phyloP scores from a whole-genome alignment of 2,329 filamentous ascomycete genomes.

The Lasiodiplodia sp. region DNA sequence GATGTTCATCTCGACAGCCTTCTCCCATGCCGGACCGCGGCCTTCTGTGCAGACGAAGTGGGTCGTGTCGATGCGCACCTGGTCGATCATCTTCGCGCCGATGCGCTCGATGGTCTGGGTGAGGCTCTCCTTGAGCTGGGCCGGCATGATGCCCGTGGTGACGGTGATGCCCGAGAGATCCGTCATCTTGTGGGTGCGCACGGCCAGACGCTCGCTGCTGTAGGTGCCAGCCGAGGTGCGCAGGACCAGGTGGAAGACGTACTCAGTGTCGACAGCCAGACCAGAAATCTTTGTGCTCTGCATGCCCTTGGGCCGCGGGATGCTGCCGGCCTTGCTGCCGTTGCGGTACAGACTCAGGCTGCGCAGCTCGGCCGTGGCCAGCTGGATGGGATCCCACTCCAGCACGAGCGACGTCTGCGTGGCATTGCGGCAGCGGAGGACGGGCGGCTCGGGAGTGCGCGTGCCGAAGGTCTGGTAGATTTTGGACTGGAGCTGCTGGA shows the following conservation, averaged over 20 bases:
- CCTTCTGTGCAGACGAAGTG: slow-evolving; percentile 98
- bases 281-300: slow-evolving; percentile 97
- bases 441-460: slow-evolving; percentile 75
- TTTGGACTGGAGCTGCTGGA: slow-evolving; percentile 84
- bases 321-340: slow-evolving; percentile 94
- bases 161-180: slow-evolving; percentile 95
- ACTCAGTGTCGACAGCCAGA: slow-evolving; percentile 94
- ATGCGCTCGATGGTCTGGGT: slow-evolving; percentile 81
- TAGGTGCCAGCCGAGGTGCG: slow-evolving; percentile 90
- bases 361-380: slow-evolving; percentile 90
- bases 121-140: slow-evolving; percentile 74
- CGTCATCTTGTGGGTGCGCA: slow-evolving; percentile 98
- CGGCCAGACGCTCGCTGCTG: slow-evolving; percentile 80
- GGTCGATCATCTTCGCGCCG: slow-evolving; percentile 88
- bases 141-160: slow-evolving; percentile 84
- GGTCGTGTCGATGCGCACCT: slow-evolving; percentile 94
- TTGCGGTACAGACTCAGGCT: slow-evolving; percentile 93
- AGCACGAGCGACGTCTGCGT: slow-evolving; percentile 98
- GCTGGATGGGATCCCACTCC: slow-evolving; percentile 94
- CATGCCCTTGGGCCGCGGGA: slow-evolving; percentile 85
- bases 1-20: slow-evolving; percentile 96
- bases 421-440: slow-evolving; percentile 91
- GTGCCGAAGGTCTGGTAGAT: slow-evolving; percentile 89
- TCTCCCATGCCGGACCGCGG: slow-evolving; percentile 89
- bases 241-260: slow-evolving; percentile 91